Conservation (phyloP, 1,139 yeast species). For the Zygotorulaspora mrakii region DNA sequence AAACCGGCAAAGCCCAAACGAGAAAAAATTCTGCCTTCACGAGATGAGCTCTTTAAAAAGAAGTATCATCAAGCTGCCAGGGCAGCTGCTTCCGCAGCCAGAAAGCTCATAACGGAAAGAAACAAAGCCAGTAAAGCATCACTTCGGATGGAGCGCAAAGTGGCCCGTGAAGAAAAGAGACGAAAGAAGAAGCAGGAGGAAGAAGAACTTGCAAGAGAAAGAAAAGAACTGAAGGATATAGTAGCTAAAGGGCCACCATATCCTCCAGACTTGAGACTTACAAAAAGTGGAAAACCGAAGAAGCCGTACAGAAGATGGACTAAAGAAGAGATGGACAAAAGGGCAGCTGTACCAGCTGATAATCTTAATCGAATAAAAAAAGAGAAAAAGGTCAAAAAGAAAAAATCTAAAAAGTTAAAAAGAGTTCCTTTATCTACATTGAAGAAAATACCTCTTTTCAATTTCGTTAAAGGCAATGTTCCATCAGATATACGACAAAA, state of each 20-base stretch:
- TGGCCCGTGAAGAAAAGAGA: constrained; percentile 23
- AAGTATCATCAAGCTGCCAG: constrained; percentile 23
- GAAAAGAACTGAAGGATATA: constrained; percentile 31
- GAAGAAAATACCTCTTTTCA: constrained; percentile 31
- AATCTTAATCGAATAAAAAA: constrained; percentile 18
- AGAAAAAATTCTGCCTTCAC: constrained; percentile 17
- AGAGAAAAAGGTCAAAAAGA: constrained; percentile 21
- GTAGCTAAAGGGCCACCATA: constrained; percentile 38
- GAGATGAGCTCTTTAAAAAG: constrained; percentile 23
- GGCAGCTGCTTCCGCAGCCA: constrained; percentile 31
- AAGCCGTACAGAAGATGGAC: constrained; percentile 36
- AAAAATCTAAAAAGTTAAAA: constrained; percentile 24
- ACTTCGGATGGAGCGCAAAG: constrained; percentile 20
- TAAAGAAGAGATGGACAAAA: constrained; percentile 31
- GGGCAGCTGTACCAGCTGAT: constrained; percentile 19
- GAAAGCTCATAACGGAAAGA: constrained; percentile 24
- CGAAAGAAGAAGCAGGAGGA: constrained; percentile 23
- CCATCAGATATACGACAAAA: constrained; percentile 8
- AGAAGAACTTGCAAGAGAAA: constrained; percentile 24
- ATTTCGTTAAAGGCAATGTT: constrained; percentile 21
- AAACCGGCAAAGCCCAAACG: constrained; percentile 14
- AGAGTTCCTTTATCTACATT: constrained; percentile 27
- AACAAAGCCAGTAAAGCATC: constrained; percentile 22
- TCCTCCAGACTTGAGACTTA: constrained; percentile 34
- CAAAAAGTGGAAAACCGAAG: constrained; percentile 37